Conservation (phyloP, 441 rosid genomes). For the Bocquillonia castaneifolia region DNA sequence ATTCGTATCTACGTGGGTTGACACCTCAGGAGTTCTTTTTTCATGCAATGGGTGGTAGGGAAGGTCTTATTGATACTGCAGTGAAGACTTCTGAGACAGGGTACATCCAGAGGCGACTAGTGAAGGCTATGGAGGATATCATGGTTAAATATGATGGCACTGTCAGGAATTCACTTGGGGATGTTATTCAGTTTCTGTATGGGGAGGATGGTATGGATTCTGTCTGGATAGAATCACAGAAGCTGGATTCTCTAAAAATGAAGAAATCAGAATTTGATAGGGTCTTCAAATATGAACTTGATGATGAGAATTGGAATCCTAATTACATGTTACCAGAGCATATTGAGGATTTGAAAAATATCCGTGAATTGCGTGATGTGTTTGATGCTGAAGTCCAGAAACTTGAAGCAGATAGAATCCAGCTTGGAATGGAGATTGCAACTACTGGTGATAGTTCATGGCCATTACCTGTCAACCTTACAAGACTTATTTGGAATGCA, state of each 20-base stretch:
- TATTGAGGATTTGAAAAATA: conserved; percentile 80
- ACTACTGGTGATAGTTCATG: conserved; percentile 80
- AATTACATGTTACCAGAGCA: conserved; percentile 65
- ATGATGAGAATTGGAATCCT: conserved; percentile 82
- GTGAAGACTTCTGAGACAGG: conserved; percentile 99
- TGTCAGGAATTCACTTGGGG: conserved; percentile 94
- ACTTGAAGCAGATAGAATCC: conserved; percentile 70
- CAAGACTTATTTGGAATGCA: conserved; percentile 89
- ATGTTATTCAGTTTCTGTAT: conserved; percentile 95
- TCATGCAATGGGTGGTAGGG: conserved; percentile 99
- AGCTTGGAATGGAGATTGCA: conserved; percentile 86
- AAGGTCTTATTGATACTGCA: conserved; percentile 98
- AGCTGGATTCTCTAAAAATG: conserved; percentile 88
- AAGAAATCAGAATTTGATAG: conserved; percentile 66
- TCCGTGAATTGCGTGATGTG: conserved; percentile 77
- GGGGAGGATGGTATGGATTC: conserved; percentile 99
- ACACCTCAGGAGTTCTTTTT: conserved; percentile 99
- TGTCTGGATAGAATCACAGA: conserved; percentile 95
- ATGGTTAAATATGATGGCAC: conserved; percentile 99
- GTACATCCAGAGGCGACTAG: conserved; percentile 95
- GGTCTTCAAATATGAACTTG: conserved; percentile 74
- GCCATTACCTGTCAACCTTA: conserved; percentile 92
- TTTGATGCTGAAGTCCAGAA: conserved; percentile 89
- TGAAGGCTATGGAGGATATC: conserved; percentile 99
- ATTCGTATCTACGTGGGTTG: conserved; percentile 93